Evolutionary conservation across 495 filamentous ascomycete genomes (phyloP), one percentile per base, ranked within the genome.

Genomic region (Astrothelium macrocarpum): DNA sequence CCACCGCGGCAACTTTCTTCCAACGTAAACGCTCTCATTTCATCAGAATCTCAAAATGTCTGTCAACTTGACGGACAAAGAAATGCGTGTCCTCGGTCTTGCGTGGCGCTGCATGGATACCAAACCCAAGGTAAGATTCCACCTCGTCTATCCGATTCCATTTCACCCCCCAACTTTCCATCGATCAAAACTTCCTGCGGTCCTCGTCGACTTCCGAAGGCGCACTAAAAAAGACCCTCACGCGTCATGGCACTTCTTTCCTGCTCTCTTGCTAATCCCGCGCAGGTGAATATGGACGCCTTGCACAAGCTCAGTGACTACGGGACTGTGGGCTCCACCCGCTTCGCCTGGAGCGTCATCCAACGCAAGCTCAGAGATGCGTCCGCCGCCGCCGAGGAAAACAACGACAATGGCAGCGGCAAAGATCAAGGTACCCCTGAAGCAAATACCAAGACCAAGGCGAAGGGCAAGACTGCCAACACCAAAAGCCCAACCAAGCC

Each of bases 221-320:
- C n/a, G n/a, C n/a, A n/a, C n/a, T n/a, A n/a, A n/a, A n/a, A n/a
- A n/a, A n/a, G n/a, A n/a, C n/a, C n/a, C n/a, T n/a, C n/a, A n/a
- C n/a, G n/a, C n/a, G n/a, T n/a, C n/a, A n/a, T n/a, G n/a, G n/a
- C n/a, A n/a, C n/a, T n/a, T n/a, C n/a, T n/a, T n/a, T n/a, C n/a
- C n/a, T n/a, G n/a, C n/a, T n/a, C 32, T 18, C n/a, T 46, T 32
- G 20, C 25, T 45, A 16, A 14, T 59, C 11, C n/a, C 58, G 23
- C 59, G 9, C 36, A 81, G 78, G 56, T 79, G 18, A 75, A 81
- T 66, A 69, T 64, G 63, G 69, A 74, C 5, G 77, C 76, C 60
- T 39, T 81, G 10, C 72, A 74, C 9, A 31, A 62, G 28, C 63
- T 68, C 23, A 76, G 70, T 29, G 67, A 67, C 20, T 80, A 73